These are phyloP conservation scores for Verticillium nubilum DNA, from an alignment of 2,329 filamentous ascomycete species.

Conservation along the genomic window DNA sequence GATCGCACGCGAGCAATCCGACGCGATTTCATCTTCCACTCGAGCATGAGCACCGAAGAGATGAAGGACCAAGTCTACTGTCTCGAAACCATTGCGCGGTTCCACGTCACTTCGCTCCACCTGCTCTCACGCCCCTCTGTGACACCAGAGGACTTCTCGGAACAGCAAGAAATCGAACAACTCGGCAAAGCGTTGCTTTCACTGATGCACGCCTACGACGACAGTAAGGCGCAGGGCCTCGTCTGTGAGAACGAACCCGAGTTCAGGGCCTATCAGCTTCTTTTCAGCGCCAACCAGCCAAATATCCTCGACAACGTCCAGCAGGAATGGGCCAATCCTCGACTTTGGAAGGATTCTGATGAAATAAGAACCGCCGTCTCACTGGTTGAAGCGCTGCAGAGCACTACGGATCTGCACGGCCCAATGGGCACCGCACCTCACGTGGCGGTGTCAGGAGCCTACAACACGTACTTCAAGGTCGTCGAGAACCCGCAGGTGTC, in stretches of 20 bases:
- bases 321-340: constrained; percentile 47
- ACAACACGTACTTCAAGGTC: constrained; percentile 54
- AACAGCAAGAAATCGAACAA: constrained; percentile 64
- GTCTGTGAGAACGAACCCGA: constrained; percentile 58
- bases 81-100: constrained; percentile 60
- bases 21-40: constrained; percentile 64
- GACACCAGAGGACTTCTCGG: constrained; percentile 55
- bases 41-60: constrained; percentile 51
- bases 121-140: constrained; percentile 53
- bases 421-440: constrained; percentile 46
- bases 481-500: constrained; percentile 51
- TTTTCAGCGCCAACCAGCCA: constrained; percentile 56
- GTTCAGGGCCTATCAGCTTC: constrained; percentile 59
- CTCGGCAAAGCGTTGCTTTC: constrained; percentile 61
- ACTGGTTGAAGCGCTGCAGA: constrained; percentile 56
- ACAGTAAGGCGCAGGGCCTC: constrained; percentile 54
- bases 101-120: constrained; percentile 61
- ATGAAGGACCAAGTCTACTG: constrained; percentile 56
- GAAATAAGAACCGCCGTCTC: constrained; percentile 57
- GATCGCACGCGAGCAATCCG: constrained; percentile 63
- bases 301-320: constrained; percentile 48
- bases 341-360: constrained; percentile 48
- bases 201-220: constrained; percentile 60
- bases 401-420: constrained; percentile 50
- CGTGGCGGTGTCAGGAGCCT: constrained; percentile 43